phyloP scores from a whole-genome alignment of 495 filamentous ascomycete genomes.

The Aspergillus homomorphus region DNA sequence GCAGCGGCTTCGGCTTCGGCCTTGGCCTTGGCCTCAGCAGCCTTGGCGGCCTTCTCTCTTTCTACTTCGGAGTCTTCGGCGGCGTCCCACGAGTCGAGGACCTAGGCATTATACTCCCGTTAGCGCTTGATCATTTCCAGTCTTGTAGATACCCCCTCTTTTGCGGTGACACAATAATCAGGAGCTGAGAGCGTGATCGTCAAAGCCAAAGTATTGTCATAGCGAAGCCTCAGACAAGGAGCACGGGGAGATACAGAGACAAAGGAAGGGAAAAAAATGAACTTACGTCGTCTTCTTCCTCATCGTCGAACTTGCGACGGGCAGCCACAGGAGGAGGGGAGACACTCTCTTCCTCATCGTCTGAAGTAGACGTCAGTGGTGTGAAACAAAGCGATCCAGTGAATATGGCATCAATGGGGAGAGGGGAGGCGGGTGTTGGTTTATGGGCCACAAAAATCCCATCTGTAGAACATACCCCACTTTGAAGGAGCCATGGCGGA shows the following conservation, averaged over 20 bases:
- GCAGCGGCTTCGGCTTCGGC: slow-evolving; percentile 88
- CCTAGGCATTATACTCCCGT: slow-evolving; percentile 43
- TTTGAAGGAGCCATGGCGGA: slow-evolving; percentile 47
- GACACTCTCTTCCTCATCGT: slow-evolving; percentile 65
- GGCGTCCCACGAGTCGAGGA: slow-evolving; percentile 95
- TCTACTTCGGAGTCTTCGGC: slow-evolving; percentile 97
- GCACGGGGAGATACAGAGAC: neutral
- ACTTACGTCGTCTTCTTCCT: slow-evolving; percentile 86
- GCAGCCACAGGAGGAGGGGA: slow-evolving; percentile 60
- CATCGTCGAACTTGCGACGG: slow-evolving; percentile 79
- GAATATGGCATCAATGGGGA: neutral
- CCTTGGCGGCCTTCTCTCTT: slow-evolving; percentile 88
- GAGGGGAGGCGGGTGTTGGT: neutral
- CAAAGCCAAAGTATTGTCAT: no score
- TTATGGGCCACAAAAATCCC: slow-evolving; percentile 9
- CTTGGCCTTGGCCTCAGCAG: slow-evolving; percentile 81
- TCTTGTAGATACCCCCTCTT: neutral
- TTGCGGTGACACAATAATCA: no score
- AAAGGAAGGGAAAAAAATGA: neutral
- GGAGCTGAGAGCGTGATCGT: no score
- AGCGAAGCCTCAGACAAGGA: no score
- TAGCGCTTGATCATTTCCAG: neutral
- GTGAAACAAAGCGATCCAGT: neutral
- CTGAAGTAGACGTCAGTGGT: slow-evolving; percentile 44
- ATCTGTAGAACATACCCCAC: slow-evolving; percentile 44